These are phyloP conservation scores for Teratosphaeria destructans DNA, from an alignment of 2,329 filamentous ascomycete genomes.

Conservation along the genomic window DNA sequence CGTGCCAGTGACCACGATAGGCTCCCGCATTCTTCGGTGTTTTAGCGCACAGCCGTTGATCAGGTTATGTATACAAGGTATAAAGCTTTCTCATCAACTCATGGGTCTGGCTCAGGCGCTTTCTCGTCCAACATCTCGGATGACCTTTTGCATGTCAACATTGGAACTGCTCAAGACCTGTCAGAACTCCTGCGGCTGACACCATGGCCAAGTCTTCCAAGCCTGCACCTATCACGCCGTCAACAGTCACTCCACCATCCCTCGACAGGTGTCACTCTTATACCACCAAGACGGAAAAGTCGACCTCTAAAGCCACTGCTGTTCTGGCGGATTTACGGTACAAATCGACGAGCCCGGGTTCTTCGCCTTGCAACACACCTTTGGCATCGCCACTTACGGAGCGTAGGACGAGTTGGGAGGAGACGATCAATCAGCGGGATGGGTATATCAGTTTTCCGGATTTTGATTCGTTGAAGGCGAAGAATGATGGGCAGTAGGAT, in stretches of 20 bases:
- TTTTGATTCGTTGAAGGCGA: conserved; percentile 15
- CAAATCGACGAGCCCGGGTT: conserved; percentile 12
- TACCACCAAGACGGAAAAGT: conserved; percentile 2
- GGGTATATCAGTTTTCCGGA: conserved; percentile 26
- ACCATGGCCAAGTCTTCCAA: conserved; percentile 4
- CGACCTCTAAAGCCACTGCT: conserved; percentile 1
- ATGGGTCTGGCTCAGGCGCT: too few species aligned
- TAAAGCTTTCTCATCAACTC: too few species aligned
- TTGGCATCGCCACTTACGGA: conserved; percentile 6
- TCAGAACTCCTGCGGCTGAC: not conserved
- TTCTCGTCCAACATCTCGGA: not conserved
- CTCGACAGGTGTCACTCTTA: conserved; percentile 19
- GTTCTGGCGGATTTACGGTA: conserved; percentile 14
- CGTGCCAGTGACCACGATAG: not conserved
- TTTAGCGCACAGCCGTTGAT: not conserved
- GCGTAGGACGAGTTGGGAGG: conserved; percentile 22
- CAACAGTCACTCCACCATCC: conserved; percentile 17
- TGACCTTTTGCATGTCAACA: not conserved
- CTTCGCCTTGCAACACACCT: conserved; percentile 12
- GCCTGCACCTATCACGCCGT: conserved; percentile 13
- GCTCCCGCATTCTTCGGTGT: not conserved
- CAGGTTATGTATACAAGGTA: not conserved
- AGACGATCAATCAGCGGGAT: conserved; percentile 20
- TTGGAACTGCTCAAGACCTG: not conserved
- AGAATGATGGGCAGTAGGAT: too few species aligned